Base-by-base conservation (phyloP, 805 yeast genomes). In the Ogataea sp. region DNA sequence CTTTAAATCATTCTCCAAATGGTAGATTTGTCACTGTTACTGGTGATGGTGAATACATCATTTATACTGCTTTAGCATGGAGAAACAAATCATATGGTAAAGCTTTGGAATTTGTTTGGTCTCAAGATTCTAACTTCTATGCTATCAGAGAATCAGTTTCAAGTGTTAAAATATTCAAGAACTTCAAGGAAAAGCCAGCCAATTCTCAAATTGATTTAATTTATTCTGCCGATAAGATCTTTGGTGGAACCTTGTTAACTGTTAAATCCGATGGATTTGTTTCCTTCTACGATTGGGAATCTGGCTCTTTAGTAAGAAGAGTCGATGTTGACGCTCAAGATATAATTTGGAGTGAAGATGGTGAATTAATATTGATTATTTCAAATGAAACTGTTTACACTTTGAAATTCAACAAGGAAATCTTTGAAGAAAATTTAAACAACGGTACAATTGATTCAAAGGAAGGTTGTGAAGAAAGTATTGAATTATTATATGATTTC, bases 11-110 rank as follows among this genome's bases (percentile, higher is more conserved):
- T 62, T 90, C 97, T 34, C 97, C 97, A 46, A 93, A 93, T 58
- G 99, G 99, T 47, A 79, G 96, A 62, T 93, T 84, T 59, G 97
- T 89, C 30, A 83, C 97, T 21, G 96, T 93, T 37, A 83, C 90
- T 34, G 99, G 99, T 56, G 98, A 93, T 64, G 97, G 96, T 43
- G 99, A 93, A 64, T 90, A 87, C 60, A 86, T 90, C 51, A 82
- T 93, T 39, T 93, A 90, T 65, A 89, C 97, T 2, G 90, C 98
- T 2, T 73, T 93, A 53, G 97, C 97, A 1, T 93, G 98, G 98
- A 79, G 98, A 68, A 88, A 90, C 55, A 93, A 88, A 66, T 72
- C 88, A 37, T 93, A 84, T 61, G 97, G 97, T 46, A 73, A 76
- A 41, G 96, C 95, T 17, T 65, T 78, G 40, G 97, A 88, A 55